Evolutionary conservation across 768 basidiomycete genomes (phyloP).

Genomic region (Amylocystis lapponica): DNA sequence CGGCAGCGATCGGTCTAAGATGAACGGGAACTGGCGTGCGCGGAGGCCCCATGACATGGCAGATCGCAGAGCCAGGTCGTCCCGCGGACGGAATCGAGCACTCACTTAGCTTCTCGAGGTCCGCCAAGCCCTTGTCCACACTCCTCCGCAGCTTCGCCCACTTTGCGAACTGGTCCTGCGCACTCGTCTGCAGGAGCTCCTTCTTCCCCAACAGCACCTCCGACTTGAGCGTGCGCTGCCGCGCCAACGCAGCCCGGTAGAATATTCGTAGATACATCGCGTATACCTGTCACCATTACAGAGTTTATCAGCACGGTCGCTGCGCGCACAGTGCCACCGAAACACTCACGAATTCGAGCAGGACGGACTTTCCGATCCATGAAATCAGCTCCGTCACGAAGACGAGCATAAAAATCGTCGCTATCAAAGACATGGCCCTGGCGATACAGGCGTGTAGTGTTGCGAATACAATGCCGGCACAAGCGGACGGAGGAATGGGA

Average conservation of each 20-base stretch:
- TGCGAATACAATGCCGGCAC: neutral
- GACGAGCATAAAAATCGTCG: constrained; percentile 78
- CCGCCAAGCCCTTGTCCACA: constrained; percentile 86
- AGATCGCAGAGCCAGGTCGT: neutral
- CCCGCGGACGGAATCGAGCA: constrained; percentile 9
- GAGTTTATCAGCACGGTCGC: too few species aligned
- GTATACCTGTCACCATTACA: constrained; percentile 57
- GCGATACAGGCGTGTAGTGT: neutral
- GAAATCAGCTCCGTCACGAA: constrained; percentile 79
- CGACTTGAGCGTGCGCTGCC: constrained; percentile 69
- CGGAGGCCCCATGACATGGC: neutral
- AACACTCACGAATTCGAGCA: constrained; percentile 69
- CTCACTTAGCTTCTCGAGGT: constrained; percentile 90
- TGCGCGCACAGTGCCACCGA: too few species aligned
- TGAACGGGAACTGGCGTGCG: neutral
- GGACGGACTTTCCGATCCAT: constrained; percentile 84
- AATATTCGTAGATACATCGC: constrained; percentile 62
- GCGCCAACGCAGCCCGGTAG: constrained; percentile 44
- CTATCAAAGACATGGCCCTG: constrained; percentile 64
- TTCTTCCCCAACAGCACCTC: constrained; percentile 77
- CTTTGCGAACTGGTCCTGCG: constrained; percentile 97
- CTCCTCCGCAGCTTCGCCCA: constrained; percentile 92
- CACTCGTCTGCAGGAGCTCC: constrained; percentile 84
- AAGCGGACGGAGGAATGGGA: neutral
- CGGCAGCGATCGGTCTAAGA: neutral